These are phyloP conservation scores for Grosmannia penicillata DNA, from an alignment of 2,329 filamentous ascomycete genomes.

Conservation along the genomic window DNA sequence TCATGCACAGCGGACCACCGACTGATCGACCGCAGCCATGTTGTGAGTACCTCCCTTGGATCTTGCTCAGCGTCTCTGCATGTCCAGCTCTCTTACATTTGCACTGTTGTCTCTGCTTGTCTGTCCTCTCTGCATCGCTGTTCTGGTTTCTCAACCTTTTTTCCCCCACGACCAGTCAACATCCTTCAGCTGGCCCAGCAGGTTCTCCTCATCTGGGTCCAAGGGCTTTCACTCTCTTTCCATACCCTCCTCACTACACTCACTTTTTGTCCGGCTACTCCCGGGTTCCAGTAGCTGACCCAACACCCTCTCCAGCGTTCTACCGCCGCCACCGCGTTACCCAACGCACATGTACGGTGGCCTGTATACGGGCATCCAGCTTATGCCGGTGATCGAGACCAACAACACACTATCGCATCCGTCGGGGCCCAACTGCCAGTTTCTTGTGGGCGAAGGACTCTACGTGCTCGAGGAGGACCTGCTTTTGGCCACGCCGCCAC, in stretches of 20 bases:
- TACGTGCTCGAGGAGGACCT: slow-evolving; percentile 86
- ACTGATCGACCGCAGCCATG: slow-evolving; percentile 6
- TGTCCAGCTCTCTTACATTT: no score
- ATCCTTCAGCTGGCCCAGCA: no score
- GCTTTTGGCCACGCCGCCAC: slow-evolving; percentile 82
- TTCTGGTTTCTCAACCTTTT: not conserved
- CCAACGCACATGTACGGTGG: slow-evolving; percentile 61
- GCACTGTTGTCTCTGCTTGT: no score
- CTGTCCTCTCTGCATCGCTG: no score
- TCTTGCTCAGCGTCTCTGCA: no score
- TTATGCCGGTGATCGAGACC: slow-evolving; percentile 73
- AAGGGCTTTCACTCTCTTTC: not conserved
- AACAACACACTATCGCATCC: slow-evolving; percentile 79
- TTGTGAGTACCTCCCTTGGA: no score
- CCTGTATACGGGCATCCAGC: slow-evolving; percentile 50
- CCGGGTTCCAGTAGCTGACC: no score
- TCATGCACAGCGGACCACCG: no score
- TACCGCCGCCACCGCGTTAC: slow-evolving; percentile 79
- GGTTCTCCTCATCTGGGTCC: not conserved
- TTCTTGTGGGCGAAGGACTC: slow-evolving; percentile 90
- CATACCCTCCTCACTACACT: not conserved
- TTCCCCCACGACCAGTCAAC: not conserved
- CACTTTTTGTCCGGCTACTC: no score
- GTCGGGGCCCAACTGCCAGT: slow-evolving; percentile 69
- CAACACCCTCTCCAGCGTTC: no score